Conservation (phyloP, 192 early-diverging fungal species). For the Spinellus fusiger region DNA sequence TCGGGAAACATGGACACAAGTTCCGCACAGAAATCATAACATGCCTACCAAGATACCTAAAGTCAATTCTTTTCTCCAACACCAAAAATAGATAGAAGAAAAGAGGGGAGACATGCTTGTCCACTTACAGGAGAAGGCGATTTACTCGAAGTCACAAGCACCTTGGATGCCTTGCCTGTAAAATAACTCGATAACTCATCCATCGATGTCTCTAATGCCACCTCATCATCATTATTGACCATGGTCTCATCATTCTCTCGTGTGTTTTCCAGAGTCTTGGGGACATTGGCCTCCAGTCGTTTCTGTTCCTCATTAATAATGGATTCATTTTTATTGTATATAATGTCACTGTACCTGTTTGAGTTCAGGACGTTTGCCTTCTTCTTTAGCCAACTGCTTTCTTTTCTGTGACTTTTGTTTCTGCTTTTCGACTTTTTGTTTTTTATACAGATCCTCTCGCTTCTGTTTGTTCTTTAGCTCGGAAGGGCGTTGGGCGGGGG, state of each 20-base stretch:
- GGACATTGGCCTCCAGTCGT: constrained; percentile 85
- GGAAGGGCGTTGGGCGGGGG: constrained; percentile 35
- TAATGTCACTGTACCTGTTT: constrained; percentile 47
- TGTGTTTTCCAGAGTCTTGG: constrained; percentile 87
- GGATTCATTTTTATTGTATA: background rate
- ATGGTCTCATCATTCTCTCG: constrained; percentile 92
- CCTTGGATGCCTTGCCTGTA: constrained; percentile 81
- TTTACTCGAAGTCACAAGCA: constrained; percentile 86
- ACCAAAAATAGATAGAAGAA: background rate
- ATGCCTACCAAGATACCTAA: constrained; percentile 29
- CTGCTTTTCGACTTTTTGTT: constrained; percentile 68
- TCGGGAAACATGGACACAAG: constrained; percentile 87
- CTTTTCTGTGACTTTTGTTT: constrained; percentile 70
- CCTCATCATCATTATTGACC: constrained; percentile 71
- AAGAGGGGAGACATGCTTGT: background rate
- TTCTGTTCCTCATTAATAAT: constrained; percentile 36
- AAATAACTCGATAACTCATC: constrained; percentile 91
- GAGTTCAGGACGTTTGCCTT: constrained; percentile 76
- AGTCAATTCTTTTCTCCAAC: too few relatives aligned
- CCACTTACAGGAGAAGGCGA: constrained; percentile 49
- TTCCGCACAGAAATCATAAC: constrained; percentile 86
- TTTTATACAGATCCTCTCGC: constrained; percentile 73
- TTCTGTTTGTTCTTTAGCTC: constrained; percentile 82
- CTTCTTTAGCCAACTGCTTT: constrained; percentile 67
- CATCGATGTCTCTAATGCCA: constrained; percentile 75